phyloP scores from a whole-genome alignment of 2,329 filamentous ascomycete genomes.

The Colletotrichum sp. region DNA sequence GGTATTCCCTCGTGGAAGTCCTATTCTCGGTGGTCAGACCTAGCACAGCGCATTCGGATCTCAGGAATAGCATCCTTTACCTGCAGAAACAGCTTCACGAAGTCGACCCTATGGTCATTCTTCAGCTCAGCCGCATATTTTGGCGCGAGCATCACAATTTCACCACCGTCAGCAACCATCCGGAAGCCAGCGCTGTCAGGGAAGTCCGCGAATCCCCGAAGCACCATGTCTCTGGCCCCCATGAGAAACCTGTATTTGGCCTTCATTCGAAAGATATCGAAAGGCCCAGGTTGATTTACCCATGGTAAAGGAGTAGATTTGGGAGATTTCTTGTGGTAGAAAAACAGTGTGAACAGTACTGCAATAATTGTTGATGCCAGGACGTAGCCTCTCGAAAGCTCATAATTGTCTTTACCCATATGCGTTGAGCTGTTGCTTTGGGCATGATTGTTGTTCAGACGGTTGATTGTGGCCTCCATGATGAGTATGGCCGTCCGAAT shows the following conservation, averaged over 20 bases:
- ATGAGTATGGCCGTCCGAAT: not conserved
- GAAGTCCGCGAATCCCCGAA: not conserved
- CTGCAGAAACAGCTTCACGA: not conserved
- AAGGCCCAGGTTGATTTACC: not conserved
- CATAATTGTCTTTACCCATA: not conserved
- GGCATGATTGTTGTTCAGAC: not conserved
- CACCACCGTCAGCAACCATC: not conserved
- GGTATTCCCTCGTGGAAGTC: constrained; percentile 4
- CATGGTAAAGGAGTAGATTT: not conserved
- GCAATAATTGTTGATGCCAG: not conserved
- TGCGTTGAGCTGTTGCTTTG: not conserved
- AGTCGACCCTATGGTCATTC: not conserved
- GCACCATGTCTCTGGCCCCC: not conserved
- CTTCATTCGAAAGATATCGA: not conserved
- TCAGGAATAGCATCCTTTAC: not conserved
- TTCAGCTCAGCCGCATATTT: not conserved
- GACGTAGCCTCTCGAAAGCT: not conserved
- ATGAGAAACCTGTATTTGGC: not conserved
- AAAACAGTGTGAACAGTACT: not conserved
- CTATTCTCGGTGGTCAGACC: not conserved
- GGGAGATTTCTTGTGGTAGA: not conserved
- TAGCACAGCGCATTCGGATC: not conserved
- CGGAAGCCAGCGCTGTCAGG: not conserved
- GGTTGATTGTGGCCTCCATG: not conserved
- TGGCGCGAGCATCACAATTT: not conserved